Evolutionary conservation across 2,329 filamentous ascomycete genomes (phyloP).

Genomic region (Bipolaris bicolor): DNA sequence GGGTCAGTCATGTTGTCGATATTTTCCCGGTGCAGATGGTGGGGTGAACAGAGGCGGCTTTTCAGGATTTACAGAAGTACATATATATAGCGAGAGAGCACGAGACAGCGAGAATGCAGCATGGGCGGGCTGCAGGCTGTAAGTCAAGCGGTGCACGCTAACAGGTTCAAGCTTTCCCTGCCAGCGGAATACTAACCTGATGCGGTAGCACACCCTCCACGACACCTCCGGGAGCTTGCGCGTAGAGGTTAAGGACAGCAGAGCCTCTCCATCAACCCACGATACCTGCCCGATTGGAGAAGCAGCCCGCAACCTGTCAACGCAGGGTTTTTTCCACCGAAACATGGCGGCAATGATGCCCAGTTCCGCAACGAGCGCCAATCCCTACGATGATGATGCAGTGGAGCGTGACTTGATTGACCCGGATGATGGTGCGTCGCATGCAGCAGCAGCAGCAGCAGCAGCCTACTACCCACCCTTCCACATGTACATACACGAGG

Average conservation of each 20-base stretch:
- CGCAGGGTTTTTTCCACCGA: slow-evolving; percentile 30
- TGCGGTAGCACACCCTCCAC: slow-evolving; percentile 27
- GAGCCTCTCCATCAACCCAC: slow-evolving; percentile 42
- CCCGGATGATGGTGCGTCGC: slow-evolving; percentile 57
- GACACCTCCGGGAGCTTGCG: slow-evolving; percentile 19
- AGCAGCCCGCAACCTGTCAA: slow-evolving; percentile 32
- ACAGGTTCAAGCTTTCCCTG: slow-evolving; percentile 28
- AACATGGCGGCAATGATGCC: slow-evolving; percentile 56
- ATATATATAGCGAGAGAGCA: slow-evolving; percentile 23
- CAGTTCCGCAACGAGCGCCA: slow-evolving; percentile 47
- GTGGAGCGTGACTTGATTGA: slow-evolving; percentile 60
- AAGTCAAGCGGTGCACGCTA: slow-evolving; percentile 26
- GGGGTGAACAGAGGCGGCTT: slow-evolving; percentile 1
- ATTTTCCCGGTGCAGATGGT: slow-evolving; percentile 14
- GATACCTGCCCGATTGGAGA: slow-evolving; percentile 34
- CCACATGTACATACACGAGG: background rate
- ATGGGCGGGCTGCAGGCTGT: slow-evolving; percentile 27
- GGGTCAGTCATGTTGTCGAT: slow-evolving; percentile 52
- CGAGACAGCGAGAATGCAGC: slow-evolving; percentile 17
- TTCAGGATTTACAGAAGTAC: background rate
- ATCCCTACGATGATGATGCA: slow-evolving; percentile 54
- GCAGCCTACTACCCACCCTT: slow-evolving; percentile 5
- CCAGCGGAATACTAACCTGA: slow-evolving; percentile 32
- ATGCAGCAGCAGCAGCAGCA: slow-evolving; percentile 20
- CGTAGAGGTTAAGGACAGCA: slow-evolving; percentile 27